Evolutionary conservation across 345 rosid species (phyloP).

Genomic region (Diplotaxis tenuifolia): DNA sequence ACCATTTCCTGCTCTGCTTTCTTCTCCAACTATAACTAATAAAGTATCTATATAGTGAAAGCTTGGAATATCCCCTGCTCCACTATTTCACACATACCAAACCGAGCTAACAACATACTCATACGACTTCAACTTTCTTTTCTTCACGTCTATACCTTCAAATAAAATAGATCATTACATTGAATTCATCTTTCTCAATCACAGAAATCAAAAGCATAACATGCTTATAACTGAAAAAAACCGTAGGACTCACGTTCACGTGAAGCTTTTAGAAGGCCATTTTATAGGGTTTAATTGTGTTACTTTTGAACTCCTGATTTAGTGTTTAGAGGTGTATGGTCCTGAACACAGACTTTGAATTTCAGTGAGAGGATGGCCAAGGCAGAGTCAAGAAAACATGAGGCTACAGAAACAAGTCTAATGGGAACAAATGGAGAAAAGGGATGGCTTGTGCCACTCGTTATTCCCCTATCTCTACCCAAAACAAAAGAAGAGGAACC

Average conservation of each 20-base stretch:
- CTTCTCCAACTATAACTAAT: slow-evolving; percentile 6
- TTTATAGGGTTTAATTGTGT: too few species aligned
- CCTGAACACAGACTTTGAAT: slow-evolving; percentile 20
- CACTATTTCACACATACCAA: slow-evolving; percentile 35
- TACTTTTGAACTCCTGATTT: too few species aligned
- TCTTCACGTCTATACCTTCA: slow-evolving; percentile 37
- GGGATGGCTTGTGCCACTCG: slow-evolving; percentile 27
- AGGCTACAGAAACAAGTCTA: slow-evolving; percentile 12
- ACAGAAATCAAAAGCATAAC: background rate
- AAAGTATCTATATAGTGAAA: slow-evolving; percentile 30
- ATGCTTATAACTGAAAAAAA: slow-evolving; percentile 16
- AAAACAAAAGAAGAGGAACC: background rate
- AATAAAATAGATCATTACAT: slow-evolving; percentile 1
- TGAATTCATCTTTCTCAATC: slow-evolving; percentile 8
- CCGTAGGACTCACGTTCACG: background rate
- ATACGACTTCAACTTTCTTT: slow-evolving; percentile 16
- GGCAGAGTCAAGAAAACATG: slow-evolving; percentile 7
- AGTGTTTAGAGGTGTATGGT: background rate
- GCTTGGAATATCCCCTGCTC: slow-evolving; percentile 34
- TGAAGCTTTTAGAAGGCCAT: too few species aligned
- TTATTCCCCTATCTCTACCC: slow-evolving; percentile 24
- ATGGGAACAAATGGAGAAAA: slow-evolving; percentile 28
- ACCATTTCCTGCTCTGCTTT: slow-evolving; percentile 14
- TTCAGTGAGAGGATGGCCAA: slow-evolving; percentile 18
- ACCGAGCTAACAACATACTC: slow-evolving; percentile 32